Percentiles rank a stretch among this genome's conserved stretches.
These are phyloP conservation scores for Pistacia atlantica DNA, from an alignment of 345 rosid genomes.

Conservation along the genomic window DNA sequence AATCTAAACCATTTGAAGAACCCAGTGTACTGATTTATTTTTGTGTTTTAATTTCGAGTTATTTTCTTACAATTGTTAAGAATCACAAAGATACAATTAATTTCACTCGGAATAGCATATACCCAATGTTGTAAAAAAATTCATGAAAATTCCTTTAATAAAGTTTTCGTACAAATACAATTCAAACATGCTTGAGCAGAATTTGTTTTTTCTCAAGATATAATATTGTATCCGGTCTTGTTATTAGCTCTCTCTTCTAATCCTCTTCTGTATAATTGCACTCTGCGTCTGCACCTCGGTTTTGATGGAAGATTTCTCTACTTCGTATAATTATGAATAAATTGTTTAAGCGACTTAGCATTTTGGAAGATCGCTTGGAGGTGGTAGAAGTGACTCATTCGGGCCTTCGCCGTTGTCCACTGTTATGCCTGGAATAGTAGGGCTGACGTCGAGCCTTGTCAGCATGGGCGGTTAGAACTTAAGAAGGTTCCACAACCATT, in stretches of 20 bases:
- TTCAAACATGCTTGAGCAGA: slow-evolving; percentile 25
- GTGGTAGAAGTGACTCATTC: slow-evolving; percentile 70
- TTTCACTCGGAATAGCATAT: too few species aligned
- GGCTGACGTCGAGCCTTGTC: too few species aligned
- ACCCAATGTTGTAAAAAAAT: background rate
- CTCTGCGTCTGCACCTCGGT: background rate
- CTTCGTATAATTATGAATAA: background rate
- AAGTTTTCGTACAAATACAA: slow-evolving; percentile 2
- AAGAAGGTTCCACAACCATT: too few species aligned
- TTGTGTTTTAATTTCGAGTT: too few species aligned
- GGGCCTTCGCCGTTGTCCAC: slow-evolving; percentile 94
- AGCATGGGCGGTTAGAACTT: too few species aligned
- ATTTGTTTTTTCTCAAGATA: slow-evolving; percentile 26
- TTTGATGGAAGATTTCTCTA: background rate
- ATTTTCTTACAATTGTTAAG: too few species aligned
- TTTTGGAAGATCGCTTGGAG: slow-evolving; percentile 90
- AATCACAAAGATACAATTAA: too few species aligned
- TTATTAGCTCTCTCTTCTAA: background rate
- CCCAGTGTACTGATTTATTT: too few species aligned
- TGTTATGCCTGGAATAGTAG: too few species aligned
- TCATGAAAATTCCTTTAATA: background rate
- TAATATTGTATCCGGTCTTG: background rate
- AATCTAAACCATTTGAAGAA: too few species aligned
- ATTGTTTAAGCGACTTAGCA: slow-evolving; percentile 37
- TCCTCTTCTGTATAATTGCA: background rate